A percentile compares a stretch with the other conserved stretches of the same genome.
phyloP scores from a whole-genome alignment of 257 asterid genomes.

The Asclepias syriaca region DNA sequence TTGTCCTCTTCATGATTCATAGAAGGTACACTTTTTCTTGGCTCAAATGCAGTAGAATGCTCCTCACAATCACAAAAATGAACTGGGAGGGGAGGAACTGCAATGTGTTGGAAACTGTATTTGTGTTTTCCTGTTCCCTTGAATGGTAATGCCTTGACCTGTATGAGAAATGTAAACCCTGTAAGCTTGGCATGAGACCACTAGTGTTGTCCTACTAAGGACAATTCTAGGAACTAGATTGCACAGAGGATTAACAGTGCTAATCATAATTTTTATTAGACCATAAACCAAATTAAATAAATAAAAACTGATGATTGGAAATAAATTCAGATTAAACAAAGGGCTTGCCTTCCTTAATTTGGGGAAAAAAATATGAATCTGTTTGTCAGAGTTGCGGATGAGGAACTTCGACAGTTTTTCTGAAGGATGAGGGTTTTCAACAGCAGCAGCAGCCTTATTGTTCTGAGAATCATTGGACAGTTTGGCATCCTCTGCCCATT shows the following conservation, averaged over 20 bases:
- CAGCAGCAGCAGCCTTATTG: conserved; percentile 25
- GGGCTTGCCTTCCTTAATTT: conserved; percentile 64
- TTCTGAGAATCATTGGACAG: conserved; percentile 27
- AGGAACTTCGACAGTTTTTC: conserved; percentile 32
- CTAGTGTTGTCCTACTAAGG: not conserved
- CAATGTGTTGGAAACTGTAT: conserved; percentile 90
- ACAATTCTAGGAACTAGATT: not conserved
- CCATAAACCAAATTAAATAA: not conserved
- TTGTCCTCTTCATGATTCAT: conserved; percentile 29
- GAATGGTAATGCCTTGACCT: conserved; percentile 69
- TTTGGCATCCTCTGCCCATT: conserved; percentile 73
- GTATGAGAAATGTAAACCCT: conserved; percentile 11
- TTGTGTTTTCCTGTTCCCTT: conserved; percentile 94
- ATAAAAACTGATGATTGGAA: not conserved
- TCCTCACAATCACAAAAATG: conserved; percentile 90
- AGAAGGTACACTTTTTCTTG: conserved; percentile 23
- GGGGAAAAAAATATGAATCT: conserved; percentile 66
- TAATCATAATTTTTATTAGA: not conserved
- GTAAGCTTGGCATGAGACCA: not conserved
- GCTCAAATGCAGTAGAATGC: conserved; percentile 46
- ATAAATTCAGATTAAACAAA: not conserved
- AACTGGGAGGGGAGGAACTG: conserved; percentile 59
- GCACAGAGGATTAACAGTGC: not conserved
- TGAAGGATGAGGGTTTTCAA: conserved; percentile 26
- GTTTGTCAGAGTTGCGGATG: conserved; percentile 44